These are phyloP conservation scores for Naganishia friedmannii DNA, from an alignment of 768 basidiomycete genomes.

Conservation along the genomic window DNA sequence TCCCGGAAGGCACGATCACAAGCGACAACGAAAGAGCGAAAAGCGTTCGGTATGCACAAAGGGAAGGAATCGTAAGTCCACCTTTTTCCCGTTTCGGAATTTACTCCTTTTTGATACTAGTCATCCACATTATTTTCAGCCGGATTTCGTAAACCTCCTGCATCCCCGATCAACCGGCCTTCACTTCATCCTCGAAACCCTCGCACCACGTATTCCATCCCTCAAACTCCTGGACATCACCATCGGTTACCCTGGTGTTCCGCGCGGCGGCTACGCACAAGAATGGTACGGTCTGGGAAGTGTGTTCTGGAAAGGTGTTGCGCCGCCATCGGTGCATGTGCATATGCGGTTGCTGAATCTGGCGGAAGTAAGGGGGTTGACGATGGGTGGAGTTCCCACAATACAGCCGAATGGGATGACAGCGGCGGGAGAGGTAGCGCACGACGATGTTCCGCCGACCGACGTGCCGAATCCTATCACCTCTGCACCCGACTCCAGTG, in stretches of 20 bases:
- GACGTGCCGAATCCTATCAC: background rate
- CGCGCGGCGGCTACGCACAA: constrained; percentile 76
- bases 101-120: background rate
- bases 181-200: constrained; percentile 74
- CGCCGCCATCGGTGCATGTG: constrained; percentile 82
- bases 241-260: constrained; percentile 84
- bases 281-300: constrained; percentile 81
- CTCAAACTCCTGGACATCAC: constrained; percentile 87
- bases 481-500: background rate
- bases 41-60: constrained; percentile 82
- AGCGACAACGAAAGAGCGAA: constrained; percentile 79
- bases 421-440: background rate
- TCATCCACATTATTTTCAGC: constrained; percentile 54
- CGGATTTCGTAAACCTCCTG: constrained; percentile 74
- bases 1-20: constrained; percentile 94
- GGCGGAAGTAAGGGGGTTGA: constrained; percentile 42
- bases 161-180: constrained; percentile 91
- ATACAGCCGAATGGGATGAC: constrained; percentile 5
- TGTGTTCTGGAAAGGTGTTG: constrained; percentile 73
- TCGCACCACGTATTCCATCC: constrained; percentile 71
- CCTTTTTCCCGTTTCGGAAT: too few species aligned
- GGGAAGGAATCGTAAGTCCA: constrained; percentile 74
- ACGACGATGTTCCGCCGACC: background rate
- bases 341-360: constrained; percentile 77
- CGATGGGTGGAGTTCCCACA: constrained; percentile 53